Percentiles rank a stretch among this genome's conserved stretches.
Conservation (phyloP, 768 basidiomycete genomes). For the Mycena maculata region DNA sequence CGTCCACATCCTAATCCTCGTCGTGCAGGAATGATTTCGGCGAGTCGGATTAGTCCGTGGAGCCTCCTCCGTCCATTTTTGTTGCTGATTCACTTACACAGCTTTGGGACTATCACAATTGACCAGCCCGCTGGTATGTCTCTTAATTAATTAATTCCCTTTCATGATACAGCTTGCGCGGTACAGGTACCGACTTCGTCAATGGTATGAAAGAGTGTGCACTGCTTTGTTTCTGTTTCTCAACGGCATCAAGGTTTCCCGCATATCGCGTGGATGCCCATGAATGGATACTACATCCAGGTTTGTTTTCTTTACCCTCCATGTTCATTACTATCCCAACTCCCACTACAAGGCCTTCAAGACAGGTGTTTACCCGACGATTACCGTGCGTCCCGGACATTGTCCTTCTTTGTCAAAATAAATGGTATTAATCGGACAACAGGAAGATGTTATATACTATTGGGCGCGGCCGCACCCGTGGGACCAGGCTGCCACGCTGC, state of each 20-base stretch:
- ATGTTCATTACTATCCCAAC: neutral
- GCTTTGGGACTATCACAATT: conserved; percentile 70
- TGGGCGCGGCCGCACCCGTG: conserved; percentile 78
- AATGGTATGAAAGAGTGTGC: too few species aligned
- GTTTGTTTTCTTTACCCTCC: neutral
- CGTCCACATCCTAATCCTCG: neutral
- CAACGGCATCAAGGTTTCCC: too few species aligned
- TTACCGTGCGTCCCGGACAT: conserved; percentile 61
- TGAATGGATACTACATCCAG: conserved; percentile 72
- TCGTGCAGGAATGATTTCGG: conserved; percentile 82
- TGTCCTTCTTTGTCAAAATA: conserved; percentile 31
- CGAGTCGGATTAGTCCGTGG: conserved; percentile 73
- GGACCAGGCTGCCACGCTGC: conserved; percentile 57
- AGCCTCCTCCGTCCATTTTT: neutral
- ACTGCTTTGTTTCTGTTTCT: too few species aligned
- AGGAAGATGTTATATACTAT: conserved; percentile 62
- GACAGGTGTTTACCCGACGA: conserved; percentile 69
- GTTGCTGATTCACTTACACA: conserved; percentile 29
- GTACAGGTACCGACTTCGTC: too few species aligned
- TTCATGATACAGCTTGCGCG: conserved; percentile 54
- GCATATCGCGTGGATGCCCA: conserved; percentile 67
- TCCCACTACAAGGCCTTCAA: conserved; percentile 68
- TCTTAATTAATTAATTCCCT: neutral
- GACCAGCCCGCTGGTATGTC: conserved; percentile 49
- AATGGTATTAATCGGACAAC: conserved; percentile 5